A percentile compares a stretch with the other conserved stretches of the same genome.
These are phyloP conservation scores for Macadamia integrifolia DNA, from an alignment of 164 flowering plant species.

Conservation along the genomic window DNA sequence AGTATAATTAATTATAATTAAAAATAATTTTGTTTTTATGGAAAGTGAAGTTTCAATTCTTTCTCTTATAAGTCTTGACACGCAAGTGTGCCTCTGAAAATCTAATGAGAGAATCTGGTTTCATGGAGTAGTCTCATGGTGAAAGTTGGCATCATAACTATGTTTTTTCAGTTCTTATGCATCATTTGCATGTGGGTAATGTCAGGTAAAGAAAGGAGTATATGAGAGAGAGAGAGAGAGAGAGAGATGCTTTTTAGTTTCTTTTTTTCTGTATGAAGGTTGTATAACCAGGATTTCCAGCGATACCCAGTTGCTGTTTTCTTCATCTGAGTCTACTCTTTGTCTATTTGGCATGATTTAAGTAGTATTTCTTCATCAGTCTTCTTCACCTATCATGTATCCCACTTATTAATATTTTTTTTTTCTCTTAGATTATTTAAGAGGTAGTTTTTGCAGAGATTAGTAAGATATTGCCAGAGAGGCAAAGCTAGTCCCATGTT, in stretches of 20 bases:
- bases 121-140: background rate
- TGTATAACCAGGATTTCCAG: constrained; percentile 5
- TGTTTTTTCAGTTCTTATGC: background rate
- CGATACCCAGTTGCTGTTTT: background rate
- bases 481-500: background rate
- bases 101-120: constrained; percentile 4
- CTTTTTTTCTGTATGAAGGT: background rate
- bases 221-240: background rate
- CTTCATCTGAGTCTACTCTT: background rate
- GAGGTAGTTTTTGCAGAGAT: constrained; percentile 6
- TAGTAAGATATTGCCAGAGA: constrained; percentile 4
- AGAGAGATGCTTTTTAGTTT: background rate
- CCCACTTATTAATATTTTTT: too few species aligned
- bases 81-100: background rate
- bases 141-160: constrained; percentile 8
- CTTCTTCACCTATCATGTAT: background rate
- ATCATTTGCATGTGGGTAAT: constrained; percentile 10
- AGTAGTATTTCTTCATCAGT: background rate
- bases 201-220: constrained; percentile 16
- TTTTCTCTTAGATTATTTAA: background rate
- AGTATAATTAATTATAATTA: too few species aligned
- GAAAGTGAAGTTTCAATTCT: background rate
- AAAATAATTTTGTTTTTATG: background rate
- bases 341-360: too few species aligned
- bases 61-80: background rate